Conservation (phyloP, 139 green algal species). For the Chlamydomonas sp. region DNA sequence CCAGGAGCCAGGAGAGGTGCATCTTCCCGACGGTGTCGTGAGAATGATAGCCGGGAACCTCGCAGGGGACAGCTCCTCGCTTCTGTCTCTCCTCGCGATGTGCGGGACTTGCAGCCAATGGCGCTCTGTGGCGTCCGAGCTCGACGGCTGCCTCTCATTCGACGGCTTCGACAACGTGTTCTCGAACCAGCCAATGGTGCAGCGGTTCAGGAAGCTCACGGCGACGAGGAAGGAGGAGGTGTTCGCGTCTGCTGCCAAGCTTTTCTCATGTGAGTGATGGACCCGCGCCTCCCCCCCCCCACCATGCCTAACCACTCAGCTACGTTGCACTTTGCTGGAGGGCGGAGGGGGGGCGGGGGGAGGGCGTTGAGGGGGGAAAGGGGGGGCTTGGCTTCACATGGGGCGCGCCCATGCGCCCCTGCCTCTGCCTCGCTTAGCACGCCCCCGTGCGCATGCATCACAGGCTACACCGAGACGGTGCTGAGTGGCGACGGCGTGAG, state of each 20-base stretch:
- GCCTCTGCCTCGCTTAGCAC: too few relatives aligned
- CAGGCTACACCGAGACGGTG: slow-evolving; percentile 43
- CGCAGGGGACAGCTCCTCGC: not conserved
- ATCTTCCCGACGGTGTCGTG: slow-evolving; percentile 23
- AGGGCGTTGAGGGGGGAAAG: too few relatives aligned
- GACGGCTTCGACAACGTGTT: slow-evolving; percentile 44
- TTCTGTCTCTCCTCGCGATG: slow-evolving; percentile 42
- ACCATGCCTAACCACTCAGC: not conserved
- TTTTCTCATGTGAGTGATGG: slow-evolving; percentile 31
- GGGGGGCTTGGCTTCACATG: too few relatives aligned
- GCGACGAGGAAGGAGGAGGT: slow-evolving; percentile 28
- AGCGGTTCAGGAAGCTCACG: slow-evolving; percentile 29
- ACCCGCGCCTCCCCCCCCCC: too few relatives aligned
- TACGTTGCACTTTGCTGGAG: too few relatives aligned
- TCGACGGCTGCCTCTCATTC: slow-evolving; percentile 33
- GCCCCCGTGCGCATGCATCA: too few relatives aligned
- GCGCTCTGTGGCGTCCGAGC: slow-evolving; percentile 27
- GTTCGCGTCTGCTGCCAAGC: slow-evolving; percentile 30
- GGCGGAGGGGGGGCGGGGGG: not conserved
- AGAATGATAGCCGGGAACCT: slow-evolving; percentile 23
- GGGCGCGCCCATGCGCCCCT: too few relatives aligned
- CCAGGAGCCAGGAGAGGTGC: not conserved
- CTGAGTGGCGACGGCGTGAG: slow-evolving; percentile 41
- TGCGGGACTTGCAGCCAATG: slow-evolving; percentile 45
- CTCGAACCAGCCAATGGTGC: slow-evolving; percentile 22